Conservation (phyloP, 2,329 filamentous ascomycete species). For the Aspergillus chevalieri region DNA sequence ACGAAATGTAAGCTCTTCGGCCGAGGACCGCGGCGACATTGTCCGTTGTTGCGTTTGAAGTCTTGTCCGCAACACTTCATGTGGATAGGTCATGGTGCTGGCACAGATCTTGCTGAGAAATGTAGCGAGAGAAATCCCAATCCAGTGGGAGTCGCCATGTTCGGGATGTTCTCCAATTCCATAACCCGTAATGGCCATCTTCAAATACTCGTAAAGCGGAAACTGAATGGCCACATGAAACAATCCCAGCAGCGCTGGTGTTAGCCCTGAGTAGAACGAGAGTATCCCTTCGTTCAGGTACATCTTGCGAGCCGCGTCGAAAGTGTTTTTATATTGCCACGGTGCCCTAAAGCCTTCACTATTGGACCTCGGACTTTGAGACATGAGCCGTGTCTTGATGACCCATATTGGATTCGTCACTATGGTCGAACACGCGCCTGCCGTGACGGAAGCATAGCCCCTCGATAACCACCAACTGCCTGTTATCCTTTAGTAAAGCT, state of each 20-base stretch:
- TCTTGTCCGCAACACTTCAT: slow-evolving; percentile 90
- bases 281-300: slow-evolving; percentile 79
- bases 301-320: slow-evolving; percentile 94
- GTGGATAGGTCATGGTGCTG: slow-evolving; percentile 91
- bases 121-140: slow-evolving; percentile 79
- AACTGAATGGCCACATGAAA: slow-evolving; percentile 97
- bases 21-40: slow-evolving; percentile 31
- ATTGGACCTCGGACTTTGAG: slow-evolving; percentile 60
- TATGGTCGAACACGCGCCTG: slow-evolving; percentile 86
- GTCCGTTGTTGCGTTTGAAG: slow-evolving; percentile 87
- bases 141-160: slow-evolving; percentile 62
- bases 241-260: slow-evolving; percentile 82
- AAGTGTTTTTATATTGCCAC: slow-evolving; percentile 86
- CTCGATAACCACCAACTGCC: slow-evolving; percentile 73
- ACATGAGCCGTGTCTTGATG: slow-evolving; percentile 97
- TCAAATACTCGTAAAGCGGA: slow-evolving; percentile 89
- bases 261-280: slow-evolving; percentile 92
- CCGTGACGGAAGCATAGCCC: slow-evolving; percentile 83
- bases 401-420: slow-evolving; percentile 99
- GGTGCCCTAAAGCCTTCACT: slow-evolving; percentile 46
- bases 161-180: slow-evolving; percentile 71
- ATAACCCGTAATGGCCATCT: slow-evolving; percentile 80
- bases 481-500: slow-evolving; percentile 26
- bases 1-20: slow-evolving; percentile 48
- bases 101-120: slow-evolving; percentile 92